These are phyloP conservation scores for Zygosaccharomyces pseudorouxii DNA, from an alignment of 805 yeast genomes.

Conservation along the genomic window DNA sequence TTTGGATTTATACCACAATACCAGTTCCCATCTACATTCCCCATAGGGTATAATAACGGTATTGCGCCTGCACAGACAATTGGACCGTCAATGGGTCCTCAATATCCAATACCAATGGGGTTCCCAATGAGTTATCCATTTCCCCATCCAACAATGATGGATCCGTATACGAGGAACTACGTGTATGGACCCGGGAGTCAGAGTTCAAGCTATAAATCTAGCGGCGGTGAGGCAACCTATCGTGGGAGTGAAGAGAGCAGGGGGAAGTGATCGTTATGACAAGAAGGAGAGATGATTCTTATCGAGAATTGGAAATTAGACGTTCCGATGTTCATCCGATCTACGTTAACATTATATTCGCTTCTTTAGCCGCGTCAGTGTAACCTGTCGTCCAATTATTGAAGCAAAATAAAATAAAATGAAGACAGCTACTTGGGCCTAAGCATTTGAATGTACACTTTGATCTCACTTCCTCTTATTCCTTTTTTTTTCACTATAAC, in stretches of 20 bases:
- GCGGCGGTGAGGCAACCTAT: constrained; percentile 31
- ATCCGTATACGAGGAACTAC: not conserved
- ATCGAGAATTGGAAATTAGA: no score
- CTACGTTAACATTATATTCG: no score
- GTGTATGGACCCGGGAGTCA: constrained; percentile 4
- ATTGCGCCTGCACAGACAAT: not conserved
- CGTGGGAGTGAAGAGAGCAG: constrained; percentile 12
- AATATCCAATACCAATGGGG: constrained; percentile 2
- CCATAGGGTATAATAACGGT: not conserved
- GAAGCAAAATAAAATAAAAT: not conserved
- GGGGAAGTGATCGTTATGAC: not conserved
- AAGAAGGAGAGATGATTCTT: no score
- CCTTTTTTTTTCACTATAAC: no score
- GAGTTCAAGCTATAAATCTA: constrained; percentile 21
- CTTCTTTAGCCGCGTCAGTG: not conserved
- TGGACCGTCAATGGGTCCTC: constrained; percentile 3
- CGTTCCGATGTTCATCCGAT: no score
- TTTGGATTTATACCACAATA: not conserved
- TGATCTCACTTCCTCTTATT: no score
- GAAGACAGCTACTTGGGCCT: not conserved
- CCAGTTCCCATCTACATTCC: not conserved
- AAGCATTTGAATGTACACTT: not conserved
- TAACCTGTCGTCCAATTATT: not conserved
- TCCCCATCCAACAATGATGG: not conserved
- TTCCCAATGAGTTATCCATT: not conserved